Evolutionary conservation across 306 rosid genomes (phyloP), one percentile per base, ranked within the genome.

Genomic region (Cicer yamashitae): DNA sequence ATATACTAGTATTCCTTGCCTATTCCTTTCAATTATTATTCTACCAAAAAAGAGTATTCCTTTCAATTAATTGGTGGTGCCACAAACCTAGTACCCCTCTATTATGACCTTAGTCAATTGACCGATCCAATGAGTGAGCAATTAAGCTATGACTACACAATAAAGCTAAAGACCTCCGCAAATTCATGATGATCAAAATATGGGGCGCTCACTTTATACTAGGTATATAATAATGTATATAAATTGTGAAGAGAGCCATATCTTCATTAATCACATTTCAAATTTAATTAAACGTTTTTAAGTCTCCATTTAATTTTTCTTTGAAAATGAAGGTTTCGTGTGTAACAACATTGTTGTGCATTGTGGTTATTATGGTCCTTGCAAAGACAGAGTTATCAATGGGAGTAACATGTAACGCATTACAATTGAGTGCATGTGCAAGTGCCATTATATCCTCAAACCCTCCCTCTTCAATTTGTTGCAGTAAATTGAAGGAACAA

Each of bases 401-500:
- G 76, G 87, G 79, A 38, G 82, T 83, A 40, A 85, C 81, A 0
- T 85, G 91, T 41, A 83, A 84, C 67, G 84, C 86, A 10, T 13
- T 78, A 56, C 79, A 84, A 78, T 79, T 88, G 63, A 81, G 83
- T 60, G 75, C 90, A 17, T 88, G 87, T 48, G 84, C 78, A 0
- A 79, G 77, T 0, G 83, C 92, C 38, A 80, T 88, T 48, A 86
- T 68, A 8, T 57, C 88, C 1, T 63, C 84, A 0, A 82, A 1
- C 54, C 81, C 83, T 56, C 87, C 88, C 7, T 48, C 90, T 1
- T 18, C 77, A 7, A 47, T 43, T 1, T 88, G 93, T 38, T 88
- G 93, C 70, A 66, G 71, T 10, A 86, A 84, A 69, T 47, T 86
- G 43, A 86, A 75, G 78, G 83, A 88, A 58, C 90, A 86, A 54